Evolutionary conservation across 352 stramenopile species (phyloP), one percentile per base, ranked within the genome.

Genomic region (Globisporangium spiculum): DNA sequence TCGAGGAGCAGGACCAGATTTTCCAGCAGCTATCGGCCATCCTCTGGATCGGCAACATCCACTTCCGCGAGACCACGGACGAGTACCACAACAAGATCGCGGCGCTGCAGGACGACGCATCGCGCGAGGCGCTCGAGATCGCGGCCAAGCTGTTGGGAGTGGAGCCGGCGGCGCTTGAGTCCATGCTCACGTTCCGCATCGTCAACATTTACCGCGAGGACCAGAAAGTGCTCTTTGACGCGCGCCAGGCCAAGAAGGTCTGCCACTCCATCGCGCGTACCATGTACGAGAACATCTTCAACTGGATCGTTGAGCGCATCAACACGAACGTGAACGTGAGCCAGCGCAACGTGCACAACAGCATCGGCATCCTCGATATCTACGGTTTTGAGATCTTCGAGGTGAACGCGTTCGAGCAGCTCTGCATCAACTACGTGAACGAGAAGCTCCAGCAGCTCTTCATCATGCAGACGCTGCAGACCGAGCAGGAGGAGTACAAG

Each of bases 391-490:
- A 97, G 75, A 96, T 96, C 65, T 96, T 97, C 59, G 82, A 96
- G 8, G 80, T 91, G 54, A 97, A 97, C 68, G 84, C 84, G 44
- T 97, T 97, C 63, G 90, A 97, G 76, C 90, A 97, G 77, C 78
- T 97, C 30, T 93, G 90, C 63, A 96, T 96, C 72, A 96, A 96
- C 77, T 96, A 96, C 69, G 89, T 92, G 65, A 96, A 96, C 76
- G 86, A 94, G 67, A 94, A 94, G 70, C 82, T 94, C 41, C 88
- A 96, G 72, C 86, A 93, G 67, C 75, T 94, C 5, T 97, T 97
- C 71, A 95, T 93, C 65, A 87, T 83, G 50, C 85, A 95, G 68
- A 93, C 85, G 54, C 76, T 97, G 20, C 76, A 91, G 58, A 84
- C 76, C 30, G 86, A 93, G 65, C 88, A 96, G 72, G 82, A 91